Conservation (phyloP, 108 stramenopile genomes). For the Discostella pseudostelligera region DNA sequence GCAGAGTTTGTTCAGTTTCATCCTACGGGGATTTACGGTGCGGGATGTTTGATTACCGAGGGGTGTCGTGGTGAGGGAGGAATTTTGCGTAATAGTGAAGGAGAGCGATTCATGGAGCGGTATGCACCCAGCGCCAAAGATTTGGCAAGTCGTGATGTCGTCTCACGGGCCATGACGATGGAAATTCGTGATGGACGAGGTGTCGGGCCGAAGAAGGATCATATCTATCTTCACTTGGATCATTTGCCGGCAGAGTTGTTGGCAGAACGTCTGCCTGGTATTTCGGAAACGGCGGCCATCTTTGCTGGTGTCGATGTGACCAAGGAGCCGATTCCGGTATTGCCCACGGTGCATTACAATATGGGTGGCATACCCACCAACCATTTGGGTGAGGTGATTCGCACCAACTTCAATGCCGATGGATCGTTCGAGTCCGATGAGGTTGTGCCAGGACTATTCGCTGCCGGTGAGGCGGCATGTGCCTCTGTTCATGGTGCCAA, state of each 20-base stretch:
- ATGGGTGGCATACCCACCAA: conserved; percentile 96
- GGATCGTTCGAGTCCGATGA: conserved; percentile 61
- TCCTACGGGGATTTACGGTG: conserved; percentile 99
- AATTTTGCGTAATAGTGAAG: conserved; percentile 93
- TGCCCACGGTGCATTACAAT: conserved; percentile 94
- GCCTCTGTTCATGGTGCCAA: conserved; percentile 99
- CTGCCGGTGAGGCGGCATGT: conserved; percentile 97
- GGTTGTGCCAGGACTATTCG: conserved; percentile 96
- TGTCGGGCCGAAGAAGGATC: conserved; percentile 96
- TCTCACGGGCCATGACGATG: conserved; percentile 99
- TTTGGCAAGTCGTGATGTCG: conserved; percentile 97
- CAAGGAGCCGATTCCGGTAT: conserved; percentile 98
- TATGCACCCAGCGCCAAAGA: conserved; percentile 99
- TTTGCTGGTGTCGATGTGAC: conserved; percentile 99
- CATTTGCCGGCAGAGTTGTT: conserved; percentile 96
- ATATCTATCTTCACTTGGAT: conserved; percentile 97
- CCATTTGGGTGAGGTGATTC: conserved; percentile 93
- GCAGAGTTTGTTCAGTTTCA: conserved; percentile 99
- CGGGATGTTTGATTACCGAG: conserved; percentile 99
- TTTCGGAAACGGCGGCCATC: conserved; percentile 97
- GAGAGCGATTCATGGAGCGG: conserved; percentile 99
- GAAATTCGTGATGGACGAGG: conserved; percentile 99
- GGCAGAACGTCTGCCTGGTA: conserved; percentile 96
- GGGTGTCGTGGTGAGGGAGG: conserved; percentile 99
- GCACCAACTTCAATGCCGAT: conserved; percentile 76